Conservation (phyloP, 495 filamentous ascomycete species). For the Podospora australis region DNA sequence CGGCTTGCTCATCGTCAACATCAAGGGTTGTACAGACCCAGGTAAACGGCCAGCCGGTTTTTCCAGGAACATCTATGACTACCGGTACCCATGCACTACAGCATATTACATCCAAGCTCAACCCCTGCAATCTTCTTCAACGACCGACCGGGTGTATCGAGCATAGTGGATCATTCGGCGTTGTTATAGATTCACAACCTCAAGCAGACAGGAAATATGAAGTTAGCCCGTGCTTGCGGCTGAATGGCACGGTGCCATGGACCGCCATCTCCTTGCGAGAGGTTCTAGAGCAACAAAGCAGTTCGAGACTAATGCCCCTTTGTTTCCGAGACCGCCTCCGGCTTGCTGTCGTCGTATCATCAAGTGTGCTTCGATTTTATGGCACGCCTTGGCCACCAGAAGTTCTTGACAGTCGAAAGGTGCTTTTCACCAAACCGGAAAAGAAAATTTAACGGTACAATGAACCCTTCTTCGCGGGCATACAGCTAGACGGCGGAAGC, state of each 20-base stretch:
- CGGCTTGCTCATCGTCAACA: no score
- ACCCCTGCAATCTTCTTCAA: no score
- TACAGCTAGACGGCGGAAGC: no score
- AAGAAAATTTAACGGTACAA: background rate
- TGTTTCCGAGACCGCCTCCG: constrained; percentile 14
- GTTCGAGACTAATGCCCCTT: background rate
- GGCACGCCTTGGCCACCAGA: constrained; percentile 20
- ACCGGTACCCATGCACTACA: no score
- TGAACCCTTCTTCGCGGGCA: no score
- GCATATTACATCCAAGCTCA: no score
- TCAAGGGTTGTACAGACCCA: no score
- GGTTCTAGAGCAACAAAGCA: constrained; percentile 3
- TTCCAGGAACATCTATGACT: no score
- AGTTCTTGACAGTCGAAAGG: constrained; percentile 16
- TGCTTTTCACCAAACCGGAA: constrained; percentile 16
- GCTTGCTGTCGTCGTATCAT: constrained; percentile 21
- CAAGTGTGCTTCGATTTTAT: constrained; percentile 24
- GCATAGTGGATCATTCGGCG: no score
- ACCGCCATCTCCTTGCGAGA: constrained; percentile 3
- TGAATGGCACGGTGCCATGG: constrained; percentile 1
- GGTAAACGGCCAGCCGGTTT: no score
- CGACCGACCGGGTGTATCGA: no score
- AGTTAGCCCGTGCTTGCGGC: background rate
- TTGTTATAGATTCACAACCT: background rate
- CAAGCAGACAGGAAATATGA: background rate